phyloP scores from a whole-genome alignment of 176 grass and related monocot genomes.

The Aechmea fasciata region DNA sequence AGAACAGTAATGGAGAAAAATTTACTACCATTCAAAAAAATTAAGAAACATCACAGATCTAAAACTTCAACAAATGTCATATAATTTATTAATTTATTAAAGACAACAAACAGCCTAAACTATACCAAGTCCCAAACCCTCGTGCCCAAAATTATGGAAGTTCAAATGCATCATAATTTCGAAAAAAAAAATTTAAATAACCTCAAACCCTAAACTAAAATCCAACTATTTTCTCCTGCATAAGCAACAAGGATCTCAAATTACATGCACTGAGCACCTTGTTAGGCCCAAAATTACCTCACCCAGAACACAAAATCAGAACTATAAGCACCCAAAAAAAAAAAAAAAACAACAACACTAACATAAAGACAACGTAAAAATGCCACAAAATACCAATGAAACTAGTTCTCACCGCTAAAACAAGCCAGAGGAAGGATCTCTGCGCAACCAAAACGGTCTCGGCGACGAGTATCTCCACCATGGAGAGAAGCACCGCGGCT shows the following conservation, averaged over 20 bases:
- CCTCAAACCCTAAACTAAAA: background rate
- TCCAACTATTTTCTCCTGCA: background rate
- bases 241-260: background rate
- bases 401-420: constrained; percentile 11
- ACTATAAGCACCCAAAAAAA: background rate
- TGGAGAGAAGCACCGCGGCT: background rate
- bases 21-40: too few species aligned
- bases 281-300: background rate
- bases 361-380: background rate
- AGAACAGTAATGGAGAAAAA: too few species aligned
- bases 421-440: constrained; percentile 23
- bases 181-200: background rate
- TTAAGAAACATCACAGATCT: too few species aligned
- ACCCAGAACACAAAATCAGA: constrained; percentile 4
- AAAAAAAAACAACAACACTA: background rate
- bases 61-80: too few species aligned
- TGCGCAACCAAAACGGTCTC: constrained; percentile 20
- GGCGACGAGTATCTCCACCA: constrained; percentile 13
- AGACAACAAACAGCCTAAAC: too few species aligned
- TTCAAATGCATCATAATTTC: too few species aligned
- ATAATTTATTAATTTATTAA: too few species aligned
- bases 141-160: too few species aligned
- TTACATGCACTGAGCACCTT: background rate
- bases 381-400: background rate
- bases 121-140: too few species aligned